phyloP scores from a whole-genome alignment of 805 yeast genomes.

The Ogataea paradorogensis region DNA sequence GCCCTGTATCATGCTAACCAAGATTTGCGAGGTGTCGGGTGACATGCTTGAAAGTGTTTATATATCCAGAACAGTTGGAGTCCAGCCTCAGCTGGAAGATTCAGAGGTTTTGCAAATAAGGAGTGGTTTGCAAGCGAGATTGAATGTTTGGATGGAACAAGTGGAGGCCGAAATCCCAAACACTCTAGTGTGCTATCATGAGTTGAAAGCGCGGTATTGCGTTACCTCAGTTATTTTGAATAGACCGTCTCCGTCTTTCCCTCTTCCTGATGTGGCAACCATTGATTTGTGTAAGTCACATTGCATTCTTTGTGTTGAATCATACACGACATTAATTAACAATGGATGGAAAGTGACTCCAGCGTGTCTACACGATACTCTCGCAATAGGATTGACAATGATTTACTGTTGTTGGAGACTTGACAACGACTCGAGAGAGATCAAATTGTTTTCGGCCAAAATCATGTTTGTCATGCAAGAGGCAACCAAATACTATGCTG shows the following conservation, averaged over 20 bases:
- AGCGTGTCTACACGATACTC: slow-evolving; percentile 21
- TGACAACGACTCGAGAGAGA: slow-evolving; percentile 15
- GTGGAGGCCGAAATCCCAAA: slow-evolving; percentile 20
- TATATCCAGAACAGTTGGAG: slow-evolving; percentile 24
- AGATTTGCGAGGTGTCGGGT: slow-evolving; percentile 22
- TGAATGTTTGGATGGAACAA: slow-evolving; percentile 21
- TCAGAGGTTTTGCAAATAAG: slow-evolving; percentile 14
- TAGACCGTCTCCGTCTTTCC: slow-evolving; percentile 27
- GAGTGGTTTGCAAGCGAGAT: slow-evolving; percentile 11
- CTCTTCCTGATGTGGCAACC: slow-evolving; percentile 17
- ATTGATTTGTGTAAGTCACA: slow-evolving; percentile 17
- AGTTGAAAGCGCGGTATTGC: slow-evolving; percentile 21
- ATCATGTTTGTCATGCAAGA: slow-evolving; percentile 17
- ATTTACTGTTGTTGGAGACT: slow-evolving; percentile 27
- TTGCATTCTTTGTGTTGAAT: slow-evolving; percentile 19
- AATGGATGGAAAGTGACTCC: slow-evolving; percentile 20
- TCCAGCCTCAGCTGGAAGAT: slow-evolving; percentile 18
- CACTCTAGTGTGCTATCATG: slow-evolving; percentile 16
- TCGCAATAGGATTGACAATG: slow-evolving; percentile 23
- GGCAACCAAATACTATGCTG: slow-evolving; percentile 16
- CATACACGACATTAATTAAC: slow-evolving; percentile 14
- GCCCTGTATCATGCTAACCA: slow-evolving; percentile 20
- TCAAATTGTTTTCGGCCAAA: slow-evolving; percentile 16
- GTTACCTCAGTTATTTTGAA: slow-evolving; percentile 20
- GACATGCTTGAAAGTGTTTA: slow-evolving; percentile 26